These are phyloP conservation scores for Penicillium sp. DNA, from an alignment of 2,329 filamentous ascomycete species.

Conservation along the genomic window DNA sequence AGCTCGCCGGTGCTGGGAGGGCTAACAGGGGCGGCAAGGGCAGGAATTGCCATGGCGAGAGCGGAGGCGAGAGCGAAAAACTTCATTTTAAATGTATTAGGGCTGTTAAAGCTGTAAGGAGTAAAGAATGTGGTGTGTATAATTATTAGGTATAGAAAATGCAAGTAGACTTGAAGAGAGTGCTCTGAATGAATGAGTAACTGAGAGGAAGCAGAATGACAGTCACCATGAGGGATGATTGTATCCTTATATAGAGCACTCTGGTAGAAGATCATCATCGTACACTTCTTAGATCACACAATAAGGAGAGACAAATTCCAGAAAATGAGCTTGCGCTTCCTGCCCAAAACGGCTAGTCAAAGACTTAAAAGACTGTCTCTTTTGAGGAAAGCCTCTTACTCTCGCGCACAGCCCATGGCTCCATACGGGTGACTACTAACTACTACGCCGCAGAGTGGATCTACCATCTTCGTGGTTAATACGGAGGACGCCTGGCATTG, in stretches of 20 bases:
- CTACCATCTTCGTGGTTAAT: no score
- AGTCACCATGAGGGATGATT: neutral
- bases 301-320: neutral
- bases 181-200: neutral
- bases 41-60: constrained; percentile 8
- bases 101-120: neutral
- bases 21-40: constrained; percentile 15
- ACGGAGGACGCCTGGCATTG: no score
- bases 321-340: neutral
- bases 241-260: neutral
- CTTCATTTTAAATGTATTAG: constrained; percentile 9
- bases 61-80: constrained; percentile 5
- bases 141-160: neutral
- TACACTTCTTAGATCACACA: neutral
- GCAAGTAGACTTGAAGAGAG: neutral
- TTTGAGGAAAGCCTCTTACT: neutral
- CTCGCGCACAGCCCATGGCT: no score
- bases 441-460: no score
- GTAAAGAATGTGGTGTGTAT: neutral
- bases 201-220: neutral
- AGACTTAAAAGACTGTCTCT: neutral
- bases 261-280: neutral
- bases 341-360: neutral
- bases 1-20: constrained; percentile 23
- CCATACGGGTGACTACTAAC: no score